phyloP scores from a whole-genome alignment of 768 basidiomycete species.

The Symmetrospora coprosmae region DNA sequence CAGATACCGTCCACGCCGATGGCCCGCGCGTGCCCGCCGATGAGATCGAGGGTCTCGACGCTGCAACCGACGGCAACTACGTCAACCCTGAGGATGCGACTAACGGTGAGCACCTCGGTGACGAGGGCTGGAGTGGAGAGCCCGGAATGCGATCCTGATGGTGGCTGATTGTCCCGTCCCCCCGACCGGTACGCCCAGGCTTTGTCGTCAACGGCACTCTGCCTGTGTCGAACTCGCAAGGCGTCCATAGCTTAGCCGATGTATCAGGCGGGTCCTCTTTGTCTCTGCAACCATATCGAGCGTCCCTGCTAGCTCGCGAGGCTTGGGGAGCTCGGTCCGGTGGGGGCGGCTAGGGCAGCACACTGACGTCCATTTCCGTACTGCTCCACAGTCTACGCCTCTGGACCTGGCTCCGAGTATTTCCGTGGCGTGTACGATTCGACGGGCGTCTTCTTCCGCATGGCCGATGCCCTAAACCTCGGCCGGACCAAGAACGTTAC shows the following conservation, averaged over 20 bases:
- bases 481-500: conserved; percentile 23
- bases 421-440: conserved; percentile 37
- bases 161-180: no score
- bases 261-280: no score
- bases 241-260: conserved; percentile 36
- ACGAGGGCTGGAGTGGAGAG: no score
- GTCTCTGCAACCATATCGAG: no score
- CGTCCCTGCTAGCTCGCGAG: no score
- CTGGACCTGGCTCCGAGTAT: conserved; percentile 35
- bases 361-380: no score
- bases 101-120: no score
- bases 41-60: conserved; percentile 24
- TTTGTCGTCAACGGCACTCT: conserved; percentile 38
- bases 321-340: no score
- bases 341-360: no score
- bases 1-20: conserved; percentile 26
- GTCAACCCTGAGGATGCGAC: conserved; percentile 35
- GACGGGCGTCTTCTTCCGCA: conserved; percentile 36
- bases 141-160: no score
- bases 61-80: conserved; percentile 30
- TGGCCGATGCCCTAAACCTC: conserved; percentile 36
- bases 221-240: conserved; percentile 32
- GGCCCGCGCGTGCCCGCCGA: conserved; percentile 34
- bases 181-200: no score
- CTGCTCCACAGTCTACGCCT: conserved; percentile 37